Evolutionary conservation across 106 monocot species (phyloP), one percentile per base, ranked within the genome.

Genomic region (Platanthera guangdongensis): DNA sequence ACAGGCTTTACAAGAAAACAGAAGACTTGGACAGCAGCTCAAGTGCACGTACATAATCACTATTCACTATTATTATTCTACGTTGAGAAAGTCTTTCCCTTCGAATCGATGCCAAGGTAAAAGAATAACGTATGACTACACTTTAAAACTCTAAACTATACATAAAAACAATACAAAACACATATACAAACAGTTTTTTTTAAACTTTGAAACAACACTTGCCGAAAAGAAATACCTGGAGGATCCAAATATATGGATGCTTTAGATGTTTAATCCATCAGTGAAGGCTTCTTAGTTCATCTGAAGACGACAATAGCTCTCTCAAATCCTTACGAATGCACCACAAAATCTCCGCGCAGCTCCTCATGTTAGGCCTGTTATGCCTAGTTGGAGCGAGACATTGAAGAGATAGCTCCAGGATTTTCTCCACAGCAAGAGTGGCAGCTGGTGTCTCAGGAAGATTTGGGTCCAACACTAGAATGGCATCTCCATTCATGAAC

Each of bases 291-390:
- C 1, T 6, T 30, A 64, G 13, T 7, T 72, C 28, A 62, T 79
- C 79, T 30, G 73, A 79, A 63, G 79, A 50, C 49, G 79, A 50
- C 49, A 50, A 50, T 2, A 74, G 79, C 47, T 79, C 79, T 73
- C 79, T 73, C 63, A 73, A 79, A 52, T 79, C 73, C 51, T 59
- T 79, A 50, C 79, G 79, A 4, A 79, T 64, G 73, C 32, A 63
- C 79, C 79, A 79, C 51, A 79, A 19, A 51, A 79, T 79, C 39
- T 79, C 79, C 8, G 72, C 79, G 10, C 79, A 79, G 72, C 54
- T 72, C 46, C 47, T 72, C 79, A 79, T 79, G 72, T 71, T 79
- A n/a, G 79, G 79, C 45, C 79, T 22, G 51, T 63, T 73, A 51
- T 64, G 73, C 48, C 63, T 73, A 0, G 59, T 73, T 49, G 79